Evolutionary conservation across 2,329 filamentous ascomycete species (phyloP), one percentile per base, ranked within the genome.

Genomic region (Colletotrichum sp.): DNA sequence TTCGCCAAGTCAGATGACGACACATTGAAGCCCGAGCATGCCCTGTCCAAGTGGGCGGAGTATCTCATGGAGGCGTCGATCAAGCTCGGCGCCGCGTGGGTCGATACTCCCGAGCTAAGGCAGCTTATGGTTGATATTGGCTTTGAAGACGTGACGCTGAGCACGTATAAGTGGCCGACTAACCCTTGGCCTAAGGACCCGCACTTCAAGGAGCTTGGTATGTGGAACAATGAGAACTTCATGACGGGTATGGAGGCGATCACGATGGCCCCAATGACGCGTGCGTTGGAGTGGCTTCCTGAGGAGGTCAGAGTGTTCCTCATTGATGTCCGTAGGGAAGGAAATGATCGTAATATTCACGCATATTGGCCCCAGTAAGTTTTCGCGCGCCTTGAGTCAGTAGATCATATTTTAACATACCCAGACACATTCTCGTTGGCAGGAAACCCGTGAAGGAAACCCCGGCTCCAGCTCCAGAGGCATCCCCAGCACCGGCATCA

Each of bases 131-230:
- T 43, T 12, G 39, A 43, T 43, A 43, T 43, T n/a, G 39, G 39
- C 39, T 43, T 43, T 0, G 39, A 43, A n/a, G 18, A 43, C 0
- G 18, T 43, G 0, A 0, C 18, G 18, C 0, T 43, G 9, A 43
- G 39, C 18, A 43, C 39, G 18, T 43, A n/a, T n/a, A 43, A 43
- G 39, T 43, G 39, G 39, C 39, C 39, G 5, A 43, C 39, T n/a
- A 43, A 43, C 18, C 3, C 39, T 43, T 43, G 39, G 39, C 39
- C 39, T 0, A 43, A 43, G 39, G 39, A 43, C 9, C 39, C 39
- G 18, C 39, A 43, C 39, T 43, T 43, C 1, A 43, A 43, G 9
- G 39, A 43, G 1, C 39, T 43, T n/a, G 39, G 39, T 43, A 43
- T 43, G 39, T 43, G 39, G 39, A 43, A 43, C 0, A 43, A 43